Base-by-base conservation (phyloP, 2,329 filamentous ascomycete genomes). In the Dactylellina drechsleri region DNA sequence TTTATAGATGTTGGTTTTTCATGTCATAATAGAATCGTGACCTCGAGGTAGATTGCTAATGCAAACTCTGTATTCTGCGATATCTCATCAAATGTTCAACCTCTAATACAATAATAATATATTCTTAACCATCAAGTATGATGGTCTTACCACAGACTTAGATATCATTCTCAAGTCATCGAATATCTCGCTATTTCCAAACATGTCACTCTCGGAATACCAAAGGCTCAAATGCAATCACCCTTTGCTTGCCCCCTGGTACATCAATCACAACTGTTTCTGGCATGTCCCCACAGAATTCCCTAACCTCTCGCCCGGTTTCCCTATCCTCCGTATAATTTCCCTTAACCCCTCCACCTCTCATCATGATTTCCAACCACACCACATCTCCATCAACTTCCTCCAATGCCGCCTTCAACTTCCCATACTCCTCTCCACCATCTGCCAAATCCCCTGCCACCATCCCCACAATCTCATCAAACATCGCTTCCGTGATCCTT, bases 351-450 rank as follows among this genome's bases (percentile, higher is more conserved):
- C 61, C 57, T 31, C 43, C 75, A 73, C 68, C 85, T 85, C 64
- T 81, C 81, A 78, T 86, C 82, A 86, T 86, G 79, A 87, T 81
- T 47, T 84, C 83, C 77, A 94, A 82, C 92, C 92, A 96, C 2
- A 95, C 89, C 0, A 90, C 90, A 83, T 95, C 92, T 0, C 85
- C 83, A 80, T 94, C 93, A 62, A 90, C 83, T 2, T 80, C 82
- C 77, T 91, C 88, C 53, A 95, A 81, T 10, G 87, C 88, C 40
- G 83, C 82, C 56, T 84, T 85, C 10, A 90, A 85, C 82, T 78
- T 1, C 81, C 81, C 52, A 81, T 80, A 58, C 47, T 56, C 73
- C 65, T 72, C 77, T 12, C 71, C 68, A 5, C 77, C 68, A 45
- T 78, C 75, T 58, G 84, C 81, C 52, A 89, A 77, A 43, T 84